Conservation (phyloP, 2,329 filamentous ascomycete genomes). For the Dothideomycetidae sp. region DNA sequence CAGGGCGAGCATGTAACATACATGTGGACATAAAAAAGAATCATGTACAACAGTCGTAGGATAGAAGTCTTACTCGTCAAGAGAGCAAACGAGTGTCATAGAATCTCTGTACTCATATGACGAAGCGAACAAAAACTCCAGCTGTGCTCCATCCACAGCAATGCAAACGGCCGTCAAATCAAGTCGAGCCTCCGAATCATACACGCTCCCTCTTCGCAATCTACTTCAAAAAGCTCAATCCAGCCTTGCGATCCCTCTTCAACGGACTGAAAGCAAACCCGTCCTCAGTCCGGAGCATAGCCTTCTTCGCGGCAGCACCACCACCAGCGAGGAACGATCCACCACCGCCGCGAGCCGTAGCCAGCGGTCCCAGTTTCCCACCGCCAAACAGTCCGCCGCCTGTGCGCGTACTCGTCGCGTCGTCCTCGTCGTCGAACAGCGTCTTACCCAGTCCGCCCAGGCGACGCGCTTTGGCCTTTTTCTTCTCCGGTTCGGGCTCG, state of each 20-base stretch:
- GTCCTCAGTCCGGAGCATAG: conserved; percentile 20
- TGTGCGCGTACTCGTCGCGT: conserved; percentile 17
- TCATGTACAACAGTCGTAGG: no score
- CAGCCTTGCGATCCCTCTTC: conserved; percentile 16
- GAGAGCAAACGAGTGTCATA: no score
- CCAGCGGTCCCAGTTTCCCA: conserved; percentile 21
- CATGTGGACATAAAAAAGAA: no score
- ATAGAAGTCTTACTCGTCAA: no score
- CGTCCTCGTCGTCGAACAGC: conserved; percentile 27
- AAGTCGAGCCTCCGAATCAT: no score
- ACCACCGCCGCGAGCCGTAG: conserved; percentile 16
- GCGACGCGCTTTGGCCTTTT: conserved; percentile 24
- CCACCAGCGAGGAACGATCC: conserved; percentile 10
- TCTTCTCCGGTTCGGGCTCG: conserved; percentile 19
- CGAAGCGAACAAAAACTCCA: no score
- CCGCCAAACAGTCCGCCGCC: conserved; percentile 18
- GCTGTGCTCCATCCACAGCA: no score
- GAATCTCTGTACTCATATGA: no score
- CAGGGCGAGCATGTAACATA: no score
- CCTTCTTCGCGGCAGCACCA: conserved; percentile 16
- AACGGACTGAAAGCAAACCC: conserved; percentile 26
- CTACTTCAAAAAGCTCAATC: conserved; percentile 11
- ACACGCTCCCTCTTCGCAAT: background rate
- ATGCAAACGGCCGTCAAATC: no score
- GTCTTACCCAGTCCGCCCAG: conserved; percentile 25